These are phyloP conservation scores for Helenozyma baotianmanensis DNA, from an alignment of 805 yeast genomes.

Conservation along the genomic window DNA sequence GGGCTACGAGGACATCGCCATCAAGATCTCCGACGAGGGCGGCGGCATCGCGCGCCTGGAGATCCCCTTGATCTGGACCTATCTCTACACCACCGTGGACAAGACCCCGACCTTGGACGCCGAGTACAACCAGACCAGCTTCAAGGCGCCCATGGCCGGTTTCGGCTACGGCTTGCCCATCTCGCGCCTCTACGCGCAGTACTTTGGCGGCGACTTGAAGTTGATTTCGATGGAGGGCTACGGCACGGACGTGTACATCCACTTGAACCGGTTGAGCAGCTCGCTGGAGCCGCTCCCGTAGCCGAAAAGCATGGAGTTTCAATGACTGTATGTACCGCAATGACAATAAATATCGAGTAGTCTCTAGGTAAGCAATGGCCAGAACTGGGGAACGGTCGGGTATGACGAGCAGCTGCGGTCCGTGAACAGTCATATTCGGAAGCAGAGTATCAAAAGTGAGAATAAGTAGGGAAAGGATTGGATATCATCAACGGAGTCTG, in stretches of 20 bases:
- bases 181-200: constrained; percentile 78
- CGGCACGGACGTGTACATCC: constrained; percentile 89
- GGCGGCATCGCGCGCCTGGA: constrained; percentile 88
- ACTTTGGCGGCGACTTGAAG: constrained; percentile 86
- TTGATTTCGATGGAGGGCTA: constrained; percentile 90
- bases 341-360: no score
- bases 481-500: no score
- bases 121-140: constrained; percentile 55
- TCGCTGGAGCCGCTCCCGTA: constrained; percentile 63
- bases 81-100: constrained; percentile 82
- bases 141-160: constrained; percentile 91
- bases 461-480: no score
- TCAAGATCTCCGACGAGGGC: constrained; percentile 88
- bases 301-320: neutral
- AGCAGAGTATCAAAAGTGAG: no score
- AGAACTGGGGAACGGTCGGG: no score
- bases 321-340: neutral
- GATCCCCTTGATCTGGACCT: constrained; percentile 84
- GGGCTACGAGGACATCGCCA: constrained; percentile 86
- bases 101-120: constrained; percentile 62
- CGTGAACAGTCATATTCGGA: no score
- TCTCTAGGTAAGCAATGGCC: no score
- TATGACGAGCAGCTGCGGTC: no score
- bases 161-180: constrained; percentile 90
- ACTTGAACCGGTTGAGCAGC: constrained; percentile 72